phyloP scores from a whole-genome alignment of 257 asterid species.

The Solanum virginianum region DNA sequence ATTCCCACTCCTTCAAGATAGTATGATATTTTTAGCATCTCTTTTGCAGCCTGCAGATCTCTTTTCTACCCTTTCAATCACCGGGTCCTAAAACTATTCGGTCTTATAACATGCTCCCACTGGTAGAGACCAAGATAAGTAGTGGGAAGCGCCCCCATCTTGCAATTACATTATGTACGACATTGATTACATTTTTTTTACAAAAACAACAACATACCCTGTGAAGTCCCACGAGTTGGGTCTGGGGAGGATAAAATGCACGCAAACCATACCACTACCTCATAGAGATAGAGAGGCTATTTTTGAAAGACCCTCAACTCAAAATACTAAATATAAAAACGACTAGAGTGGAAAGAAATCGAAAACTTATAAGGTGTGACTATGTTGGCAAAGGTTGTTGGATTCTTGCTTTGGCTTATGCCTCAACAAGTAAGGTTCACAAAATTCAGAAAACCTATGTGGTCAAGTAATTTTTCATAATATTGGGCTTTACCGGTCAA shows the following conservation, averaged over 20 bases:
- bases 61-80: neutral
- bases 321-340: too few relatives aligned
- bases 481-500: neutral
- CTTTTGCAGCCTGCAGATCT: neutral
- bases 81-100: neutral
- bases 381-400: neutral
- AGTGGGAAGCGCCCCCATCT: neutral
- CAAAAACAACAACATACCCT: too few relatives aligned
- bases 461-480: neutral
- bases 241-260: too few relatives aligned
- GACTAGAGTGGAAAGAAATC: too few relatives aligned
- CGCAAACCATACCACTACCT: too few relatives aligned
- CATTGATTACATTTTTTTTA: neutral
- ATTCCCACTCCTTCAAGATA: neutral
- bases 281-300: too few relatives aligned
- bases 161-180: neutral
- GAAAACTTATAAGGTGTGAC: too few relatives aligned
- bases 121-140: neutral
- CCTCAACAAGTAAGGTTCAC: neutral
- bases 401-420: neutral
- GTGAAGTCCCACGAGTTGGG: too few relatives aligned
- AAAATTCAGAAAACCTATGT: neutral
- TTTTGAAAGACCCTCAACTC: too few relatives aligned
- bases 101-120: neutral
- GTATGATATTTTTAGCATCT: neutral